These are phyloP conservation scores for Pyrrhoderma lamaoense DNA, from an alignment of 1,284 basidiomycete species.

Conservation along the genomic window DNA sequence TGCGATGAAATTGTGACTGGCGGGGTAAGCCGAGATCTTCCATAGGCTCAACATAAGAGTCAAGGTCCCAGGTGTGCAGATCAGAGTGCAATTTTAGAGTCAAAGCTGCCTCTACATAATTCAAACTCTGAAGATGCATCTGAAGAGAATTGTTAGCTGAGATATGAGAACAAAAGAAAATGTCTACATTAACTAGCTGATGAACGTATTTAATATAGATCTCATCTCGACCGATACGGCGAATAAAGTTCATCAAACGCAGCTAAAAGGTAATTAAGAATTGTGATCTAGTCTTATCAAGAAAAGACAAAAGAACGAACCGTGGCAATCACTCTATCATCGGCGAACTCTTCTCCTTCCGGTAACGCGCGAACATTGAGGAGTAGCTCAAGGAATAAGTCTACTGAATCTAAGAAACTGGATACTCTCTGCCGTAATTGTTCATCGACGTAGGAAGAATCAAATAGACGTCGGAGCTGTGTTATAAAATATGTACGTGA, in stretches of 20 bases:
- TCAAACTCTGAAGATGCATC: conserved; percentile 83
- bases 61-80: conserved; percentile 83
- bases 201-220: conserved; percentile 94
- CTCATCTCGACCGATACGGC: conserved; percentile 79
- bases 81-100: conserved; percentile 93
- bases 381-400: conserved; percentile 91
- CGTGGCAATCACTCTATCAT: conserved; percentile 91
- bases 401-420: conserved; percentile 82
- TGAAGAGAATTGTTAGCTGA: conserved; percentile 25
- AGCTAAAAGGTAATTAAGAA: conserved; percentile 38
- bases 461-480: conserved; percentile 86
- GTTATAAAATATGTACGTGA: conserved; percentile 90
- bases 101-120: conserved; percentile 88
- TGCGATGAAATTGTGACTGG: conserved; percentile 90
- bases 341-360: conserved; percentile 86
- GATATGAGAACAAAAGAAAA: neutral
- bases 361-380: conserved; percentile 90
- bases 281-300: neutral
- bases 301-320: conserved; percentile 30
- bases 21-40: conserved; percentile 82
- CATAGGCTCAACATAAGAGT: conserved; percentile 77
- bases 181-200: conserved; percentile 75
- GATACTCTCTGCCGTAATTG: conserved; percentile 73
- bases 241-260: conserved; percentile 87
- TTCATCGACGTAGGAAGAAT: conserved; percentile 74